Base-by-base conservation (phyloP, 177 flowering plant genomes). In the Vitis hybrid region DNA sequence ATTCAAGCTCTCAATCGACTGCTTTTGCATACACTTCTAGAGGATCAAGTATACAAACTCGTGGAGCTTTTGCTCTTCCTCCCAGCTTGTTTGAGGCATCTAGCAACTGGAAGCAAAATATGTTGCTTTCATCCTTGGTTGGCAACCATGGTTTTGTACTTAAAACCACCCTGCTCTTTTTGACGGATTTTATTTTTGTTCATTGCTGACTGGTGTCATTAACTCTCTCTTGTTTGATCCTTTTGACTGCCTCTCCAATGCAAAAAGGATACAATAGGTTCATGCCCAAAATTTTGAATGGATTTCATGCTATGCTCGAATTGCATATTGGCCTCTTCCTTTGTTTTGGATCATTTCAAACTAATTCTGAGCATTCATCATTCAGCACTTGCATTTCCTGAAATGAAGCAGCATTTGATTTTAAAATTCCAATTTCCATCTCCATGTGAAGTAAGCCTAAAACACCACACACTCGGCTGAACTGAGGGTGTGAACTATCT, bases 401-500 rank as follows among this genome's bases (percentile, higher is more conserved):
- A 70, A 15, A 63, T 50, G 39, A 54, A 73, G 34, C 63, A 61
- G 48, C 60, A 53, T 34, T 63, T 51, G 59, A 34, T 59, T 64
- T 53, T 6, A 11, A 55, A 20, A 59, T 49, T 65, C 59, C 55
- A 39, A 59, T 61, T 59, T 77, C 85, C 81, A 83, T 83, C 48
- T 86, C 91, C 57, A 26, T 67, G 60, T 72, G 80, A 75, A 87
- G 18, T 59, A 82, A 78, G 52, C 73, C 72, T 55, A 85, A 61
- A 65, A 78, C 69, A 66, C 59, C 52, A 73, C 71, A 64, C 13
- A 84, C 51, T 34, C 66, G 55, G 68, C 18, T 34, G 59, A 78
- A 74, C 68, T 82, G 76, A 18, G 86, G 85, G 73, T 84, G 84
- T 19, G 81, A 77, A 56, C 66, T 65, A 71, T 86, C 88, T 63